phyloP scores from a whole-genome alignment of 306 rosid species.

The Lathyrus tuberosus region DNA sequence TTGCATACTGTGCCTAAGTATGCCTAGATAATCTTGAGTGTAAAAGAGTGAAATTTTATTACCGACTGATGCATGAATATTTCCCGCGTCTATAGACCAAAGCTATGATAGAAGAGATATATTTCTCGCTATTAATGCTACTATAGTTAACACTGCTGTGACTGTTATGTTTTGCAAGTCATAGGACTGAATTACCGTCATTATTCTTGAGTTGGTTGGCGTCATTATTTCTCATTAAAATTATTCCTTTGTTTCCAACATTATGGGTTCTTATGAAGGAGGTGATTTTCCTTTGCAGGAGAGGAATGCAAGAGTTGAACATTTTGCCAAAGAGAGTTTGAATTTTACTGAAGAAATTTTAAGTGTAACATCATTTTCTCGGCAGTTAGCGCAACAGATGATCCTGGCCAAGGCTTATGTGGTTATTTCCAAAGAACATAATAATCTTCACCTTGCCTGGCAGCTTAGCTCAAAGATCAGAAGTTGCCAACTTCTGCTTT shows the following conservation, averaged over 20 bases:
- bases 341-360: constrained; percentile 84
- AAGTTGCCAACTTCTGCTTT: constrained; percentile 91
- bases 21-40: too few species aligned
- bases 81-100: background rate
- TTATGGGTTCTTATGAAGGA: constrained; percentile 26
- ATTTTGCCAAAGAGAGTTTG: constrained; percentile 64
- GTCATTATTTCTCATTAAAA: constrained; percentile 9
- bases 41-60: too few species aligned
- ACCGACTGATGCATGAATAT: too few species aligned
- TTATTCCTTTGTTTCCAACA: constrained; percentile 20
- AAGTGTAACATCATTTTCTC: constrained; percentile 79
- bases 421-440: constrained; percentile 97
- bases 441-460: constrained; percentile 98
- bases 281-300: constrained; percentile 61
- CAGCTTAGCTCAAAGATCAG: constrained; percentile 88
- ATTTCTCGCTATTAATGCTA: constrained; percentile 13
- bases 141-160: constrained; percentile 6
- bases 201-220: constrained; percentile 13
- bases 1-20: background rate
- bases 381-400: constrained; percentile 91
- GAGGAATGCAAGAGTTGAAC: constrained; percentile 61
- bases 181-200: constrained; percentile 14
- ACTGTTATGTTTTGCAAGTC: background rate
- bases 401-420: constrained; percentile 95
- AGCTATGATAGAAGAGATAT: background rate